A percentile compares a stretch with the other conserved stretches of the same genome.
Conservation (phyloP, 257 asterid species). For the Nicotiana knightiana region DNA sequence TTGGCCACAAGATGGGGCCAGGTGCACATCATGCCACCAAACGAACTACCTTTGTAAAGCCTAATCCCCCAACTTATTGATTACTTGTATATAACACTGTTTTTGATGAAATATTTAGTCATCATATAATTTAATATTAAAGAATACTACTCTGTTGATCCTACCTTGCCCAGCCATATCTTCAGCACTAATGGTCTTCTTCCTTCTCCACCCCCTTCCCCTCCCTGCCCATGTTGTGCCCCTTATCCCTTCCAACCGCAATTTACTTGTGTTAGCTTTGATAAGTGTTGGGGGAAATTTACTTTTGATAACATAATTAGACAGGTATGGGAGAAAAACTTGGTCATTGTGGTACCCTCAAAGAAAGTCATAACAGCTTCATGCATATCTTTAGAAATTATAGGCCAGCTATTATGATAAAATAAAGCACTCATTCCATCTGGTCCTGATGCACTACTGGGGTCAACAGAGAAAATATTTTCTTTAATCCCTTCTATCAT, state of each 20-base stretch:
- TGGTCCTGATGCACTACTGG: no score
- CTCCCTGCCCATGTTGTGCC: neutral
- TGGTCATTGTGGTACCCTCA: no score
- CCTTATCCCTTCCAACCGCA: neutral
- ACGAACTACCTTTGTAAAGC: neutral
- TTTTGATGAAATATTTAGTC: neutral
- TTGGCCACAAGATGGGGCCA: neutral
- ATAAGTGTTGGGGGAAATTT: no score
- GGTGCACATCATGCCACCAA: neutral
- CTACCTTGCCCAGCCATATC: neutral
- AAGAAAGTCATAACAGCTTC: no score
- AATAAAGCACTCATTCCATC: no score
- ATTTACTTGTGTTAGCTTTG: no score
- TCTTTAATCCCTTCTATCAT: no score
- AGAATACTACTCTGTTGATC: neutral
- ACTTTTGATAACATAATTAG: no score
- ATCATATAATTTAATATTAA: neutral
- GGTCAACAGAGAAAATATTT: no score
- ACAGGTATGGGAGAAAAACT: no score
- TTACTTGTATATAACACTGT: neutral
- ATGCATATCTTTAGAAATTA: no score
- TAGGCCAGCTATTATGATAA: no score
- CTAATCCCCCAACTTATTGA: neutral
- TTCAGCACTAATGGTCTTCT: neutral
- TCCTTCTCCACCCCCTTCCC: neutral